Base-by-base conservation (phyloP, 2,329 filamentous ascomycete genomes). In the Westerdykella aurantiaca region DNA sequence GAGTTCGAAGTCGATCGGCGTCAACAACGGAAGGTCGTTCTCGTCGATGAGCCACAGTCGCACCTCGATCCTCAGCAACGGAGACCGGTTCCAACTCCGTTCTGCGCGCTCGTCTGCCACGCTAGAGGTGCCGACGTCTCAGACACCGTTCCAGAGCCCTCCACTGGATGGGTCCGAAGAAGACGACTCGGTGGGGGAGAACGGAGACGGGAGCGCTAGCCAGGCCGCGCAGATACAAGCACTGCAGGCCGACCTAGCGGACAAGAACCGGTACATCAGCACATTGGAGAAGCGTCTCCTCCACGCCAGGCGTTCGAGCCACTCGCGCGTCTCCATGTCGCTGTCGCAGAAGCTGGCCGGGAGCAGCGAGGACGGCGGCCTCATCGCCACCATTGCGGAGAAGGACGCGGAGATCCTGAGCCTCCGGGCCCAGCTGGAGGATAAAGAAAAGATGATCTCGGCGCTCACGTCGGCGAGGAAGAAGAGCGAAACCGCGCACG, bases 211-310 rank as follows among this genome's bases (percentile, higher is more conserved):
- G 1, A 85, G 79, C 21, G 93, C 93, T 6, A 88, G 86, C 18
- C 70, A 94, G 39, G 73, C 83, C 35, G 80, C 87, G n/a, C 93
- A 96, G 62, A 89, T 96, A 55, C 81, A 83, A 39, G 86, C 94
- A n/a, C 72, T 98, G 38, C 93, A 95, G 66, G 82, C 89, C n/a
- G 93, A 98, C 65, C 78, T 98, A 38, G 81, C 80, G n/a, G 93
- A 98, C 69, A 96, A 95, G 72, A 97, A 93, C 57, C 85, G 93
- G 25, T 98, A 98, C 66, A 97, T 97, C 55, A 79, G 86, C 22
- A 97, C 93, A 0, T 71, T 98, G 11, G 93, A 98, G 71, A 94
- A 94, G 68, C 81, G 93, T 21, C 74, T 98, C 1, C 74, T 97
- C 29, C 93, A 98, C 61, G 93, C 93, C 31, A 79, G 93, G 34